These are phyloP conservation scores for Calonectria pteridis DNA, from an alignment of 2,329 filamentous ascomycete genomes.

Conservation along the genomic window DNA sequence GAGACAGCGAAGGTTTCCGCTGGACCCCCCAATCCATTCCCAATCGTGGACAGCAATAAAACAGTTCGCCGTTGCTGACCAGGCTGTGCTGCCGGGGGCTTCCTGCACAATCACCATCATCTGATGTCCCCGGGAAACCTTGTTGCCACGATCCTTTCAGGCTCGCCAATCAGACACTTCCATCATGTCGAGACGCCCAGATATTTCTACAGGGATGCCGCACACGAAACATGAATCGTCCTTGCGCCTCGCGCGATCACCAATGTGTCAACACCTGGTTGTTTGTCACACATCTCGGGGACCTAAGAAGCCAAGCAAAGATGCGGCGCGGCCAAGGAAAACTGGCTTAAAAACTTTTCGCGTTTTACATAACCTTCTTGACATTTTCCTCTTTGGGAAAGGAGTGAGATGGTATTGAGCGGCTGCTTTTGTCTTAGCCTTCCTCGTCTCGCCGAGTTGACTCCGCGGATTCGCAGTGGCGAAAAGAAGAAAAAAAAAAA, in stretches of 20 bases:
- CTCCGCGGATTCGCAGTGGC: background rate
- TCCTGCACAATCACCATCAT: background rate
- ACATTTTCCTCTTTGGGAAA: background rate
- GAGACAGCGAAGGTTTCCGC: background rate
- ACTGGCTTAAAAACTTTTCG: background rate
- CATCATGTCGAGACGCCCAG: background rate
- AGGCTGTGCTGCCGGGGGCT: background rate
- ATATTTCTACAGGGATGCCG: background rate
- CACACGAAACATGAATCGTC: too few species aligned
- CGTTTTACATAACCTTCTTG: background rate
- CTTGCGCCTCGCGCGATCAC: background rate
- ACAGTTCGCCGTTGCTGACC: background rate
- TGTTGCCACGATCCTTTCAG: background rate
- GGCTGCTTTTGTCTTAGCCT: background rate
- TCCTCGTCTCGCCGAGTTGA: background rate
- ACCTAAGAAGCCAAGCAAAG: background rate
- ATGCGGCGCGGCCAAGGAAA: background rate
- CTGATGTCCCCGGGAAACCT: background rate
- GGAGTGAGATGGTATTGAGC: background rate
- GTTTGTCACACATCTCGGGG: background rate
- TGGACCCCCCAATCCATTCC: too few species aligned
- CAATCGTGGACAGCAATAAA: background rate
- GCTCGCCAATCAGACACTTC: background rate
- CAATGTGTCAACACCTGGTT: background rate
- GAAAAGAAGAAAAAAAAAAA: background rate